Conservation (phyloP, 768 basidiomycete species). For the Dacryopinax primogenitus region DNA sequence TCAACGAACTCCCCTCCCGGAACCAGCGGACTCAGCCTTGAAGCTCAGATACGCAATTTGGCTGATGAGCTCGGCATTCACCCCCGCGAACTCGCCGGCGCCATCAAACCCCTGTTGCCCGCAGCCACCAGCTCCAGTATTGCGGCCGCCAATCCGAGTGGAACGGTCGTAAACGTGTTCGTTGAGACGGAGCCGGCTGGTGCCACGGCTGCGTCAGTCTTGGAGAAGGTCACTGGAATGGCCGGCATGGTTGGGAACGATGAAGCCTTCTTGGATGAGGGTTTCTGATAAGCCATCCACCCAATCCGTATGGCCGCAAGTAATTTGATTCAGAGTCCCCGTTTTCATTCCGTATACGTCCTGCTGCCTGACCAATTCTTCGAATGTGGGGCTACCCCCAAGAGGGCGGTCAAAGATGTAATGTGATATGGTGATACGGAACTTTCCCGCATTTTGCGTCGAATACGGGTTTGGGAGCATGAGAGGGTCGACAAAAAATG, state of each 20-base stretch:
- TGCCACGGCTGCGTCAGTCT: background rate
- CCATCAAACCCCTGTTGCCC: slow-evolving; percentile 14
- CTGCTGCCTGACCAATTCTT: no score
- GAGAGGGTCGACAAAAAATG: no score
- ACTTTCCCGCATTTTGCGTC: no score
- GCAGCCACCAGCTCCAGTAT: slow-evolving; percentile 13
- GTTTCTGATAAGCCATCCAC: background rate
- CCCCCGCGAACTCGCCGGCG: slow-evolving; percentile 14
- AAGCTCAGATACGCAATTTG: slow-evolving; percentile 13
- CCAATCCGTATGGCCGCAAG: no score
- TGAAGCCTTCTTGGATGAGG: slow-evolving; percentile 1
- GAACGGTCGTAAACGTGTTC: background rate
- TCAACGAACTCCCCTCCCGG: background rate
- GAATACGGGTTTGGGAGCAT: no score
- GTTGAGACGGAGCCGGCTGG: background rate
- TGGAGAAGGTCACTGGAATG: background rate
- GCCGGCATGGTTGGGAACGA: background rate
- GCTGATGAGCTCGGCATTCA: slow-evolving; percentile 16
- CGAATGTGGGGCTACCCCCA: no score
- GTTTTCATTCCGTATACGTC: no score
- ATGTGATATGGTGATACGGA: no score
- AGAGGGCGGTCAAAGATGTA: no score
- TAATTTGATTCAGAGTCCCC: no score
- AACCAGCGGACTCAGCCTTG: slow-evolving; percentile 4
- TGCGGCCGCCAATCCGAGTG: slow-evolving; percentile 12